Evolutionary conservation across 306 rosid genomes (phyloP).

Genomic region (Ormosia semicastrata): DNA sequence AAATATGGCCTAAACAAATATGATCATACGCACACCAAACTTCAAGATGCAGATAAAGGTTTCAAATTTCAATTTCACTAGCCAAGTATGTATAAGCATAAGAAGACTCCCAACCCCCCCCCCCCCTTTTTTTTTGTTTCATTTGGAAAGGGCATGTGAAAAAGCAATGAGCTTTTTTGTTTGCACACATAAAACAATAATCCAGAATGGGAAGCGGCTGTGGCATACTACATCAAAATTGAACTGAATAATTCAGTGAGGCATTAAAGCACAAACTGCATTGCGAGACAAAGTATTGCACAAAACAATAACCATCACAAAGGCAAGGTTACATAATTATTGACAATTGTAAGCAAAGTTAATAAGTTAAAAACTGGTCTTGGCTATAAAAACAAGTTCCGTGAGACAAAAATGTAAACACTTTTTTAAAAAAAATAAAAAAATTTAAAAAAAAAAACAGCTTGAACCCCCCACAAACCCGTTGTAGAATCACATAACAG

Average conservation of each 20-base stretch:
- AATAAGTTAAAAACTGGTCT: slow-evolving; percentile 2
- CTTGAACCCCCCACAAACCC: neutral
- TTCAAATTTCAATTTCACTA: neutral
- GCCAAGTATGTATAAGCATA: neutral
- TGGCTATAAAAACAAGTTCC: neutral
- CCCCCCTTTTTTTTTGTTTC: neutral
- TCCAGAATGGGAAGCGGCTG: neutral
- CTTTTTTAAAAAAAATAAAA: neutral
- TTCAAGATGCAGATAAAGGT: neutral
- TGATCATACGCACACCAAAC: neutral
- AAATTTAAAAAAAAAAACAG: neutral
- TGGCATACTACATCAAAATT: neutral
- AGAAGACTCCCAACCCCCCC: neutral
- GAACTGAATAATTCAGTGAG: neutral
- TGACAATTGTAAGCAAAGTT: neutral
- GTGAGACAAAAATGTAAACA: neutral
- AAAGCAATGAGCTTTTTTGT: neutral
- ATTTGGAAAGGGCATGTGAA: neutral
- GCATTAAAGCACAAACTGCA: neutral
- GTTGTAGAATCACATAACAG: neutral
- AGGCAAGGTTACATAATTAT: neutral
- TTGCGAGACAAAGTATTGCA: neutral
- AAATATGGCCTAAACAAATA: neutral
- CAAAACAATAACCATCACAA: neutral
- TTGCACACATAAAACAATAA: neutral